Evolutionary conservation across 2,329 filamentous ascomycete genomes (phyloP), one percentile per base, ranked within the genome.

Genomic region (Calonectria naviculata): DNA sequence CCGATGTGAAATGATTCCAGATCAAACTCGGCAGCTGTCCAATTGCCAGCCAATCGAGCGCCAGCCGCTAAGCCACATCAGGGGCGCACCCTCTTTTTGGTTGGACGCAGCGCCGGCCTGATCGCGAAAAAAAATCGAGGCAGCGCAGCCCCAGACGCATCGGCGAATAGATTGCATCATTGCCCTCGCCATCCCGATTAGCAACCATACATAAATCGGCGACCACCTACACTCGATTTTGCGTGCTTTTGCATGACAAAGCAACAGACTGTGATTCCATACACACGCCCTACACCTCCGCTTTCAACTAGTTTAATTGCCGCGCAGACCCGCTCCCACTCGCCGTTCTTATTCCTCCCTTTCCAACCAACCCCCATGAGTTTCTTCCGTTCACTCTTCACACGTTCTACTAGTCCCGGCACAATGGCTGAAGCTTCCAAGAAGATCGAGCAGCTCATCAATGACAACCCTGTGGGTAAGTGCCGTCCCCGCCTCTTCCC

Each of bases 391-490:
- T 88, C 90, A 81, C 88, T 97, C 82, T 97, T 97, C 78, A 84
- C 87, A 83, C 86, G 88, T 78, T 83, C 88, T 65, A 82, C 86
- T 81, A 87, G 89, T 83, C 88, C 93, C 78, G 88, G 90, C 85
- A 90, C 86, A 80, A 97, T 97, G 94, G 92, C 94, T 81, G 91
- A 93, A 82, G 94, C 94, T 81, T 94, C 94, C 86, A 88, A 90
- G 74, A 97, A 97, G 85, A 94, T 94, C 73, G 91, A 98, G 85
- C 84, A 88, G 80, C 92, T 98, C 86, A 98, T 98, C 84, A 91
- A 97, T 85, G 92, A 95, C 81, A 97, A 98, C 87, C 86, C 91
- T 79, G 95, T 98, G 84, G 92, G 93, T 94, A 88, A 67, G 92
- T 81, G 67, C 41, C 38, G 38, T 44, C 52, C 31, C 24, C 26